phyloP scores from a whole-genome alignment of 176 grass and related monocot species.

The Juncus effusus region DNA sequence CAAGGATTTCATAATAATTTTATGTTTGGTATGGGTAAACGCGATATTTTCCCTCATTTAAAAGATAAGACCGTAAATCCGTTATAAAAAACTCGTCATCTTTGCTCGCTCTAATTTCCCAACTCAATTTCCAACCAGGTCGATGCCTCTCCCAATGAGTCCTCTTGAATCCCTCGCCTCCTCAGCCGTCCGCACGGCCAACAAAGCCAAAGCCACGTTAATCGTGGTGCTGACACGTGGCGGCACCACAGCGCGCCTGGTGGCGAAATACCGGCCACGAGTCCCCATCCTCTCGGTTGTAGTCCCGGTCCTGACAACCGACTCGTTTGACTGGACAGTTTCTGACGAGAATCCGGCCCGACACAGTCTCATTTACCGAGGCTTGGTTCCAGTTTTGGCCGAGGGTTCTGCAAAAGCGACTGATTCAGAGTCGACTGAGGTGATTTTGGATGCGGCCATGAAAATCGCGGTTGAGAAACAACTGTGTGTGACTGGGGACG shows the following conservation, averaged over 20 bases:
- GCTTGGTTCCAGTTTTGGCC: slow-evolving; percentile 59
- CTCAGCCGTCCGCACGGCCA: slow-evolving; percentile 78
- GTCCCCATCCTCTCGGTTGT: slow-evolving; percentile 88
- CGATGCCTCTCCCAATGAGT: slow-evolving; percentile 79
- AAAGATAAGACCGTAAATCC: too few species aligned
- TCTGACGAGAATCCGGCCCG: slow-evolving; percentile 70
- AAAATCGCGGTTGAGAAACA: slow-evolving; percentile 53
- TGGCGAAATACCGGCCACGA: slow-evolving; percentile 73
- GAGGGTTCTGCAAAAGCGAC: slow-evolving; percentile 92
- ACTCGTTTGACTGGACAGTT: slow-evolving; percentile 77
- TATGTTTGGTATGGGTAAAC: too few species aligned
- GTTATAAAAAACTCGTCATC: too few species aligned
- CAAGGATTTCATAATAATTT: too few species aligned
- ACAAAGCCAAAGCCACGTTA: slow-evolving; percentile 64
- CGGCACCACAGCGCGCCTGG: slow-evolving; percentile 79
- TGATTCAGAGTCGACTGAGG: slow-evolving; percentile 80
- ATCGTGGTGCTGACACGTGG: slow-evolving; percentile 84
- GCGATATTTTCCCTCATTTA: too few species aligned
- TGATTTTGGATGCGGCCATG: slow-evolving; percentile 61
- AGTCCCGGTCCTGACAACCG: slow-evolving; percentile 60
- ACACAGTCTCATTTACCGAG: slow-evolving; percentile 75
- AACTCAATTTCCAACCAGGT: slow-evolving; percentile 18
- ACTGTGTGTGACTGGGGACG: slow-evolving; percentile 68
- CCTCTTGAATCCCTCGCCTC: slow-evolving; percentile 84
- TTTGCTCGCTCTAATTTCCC: too few species aligned